phyloP scores from a whole-genome alignment of 1,139 yeast species.

The Blastobotrys capitulatus region DNA sequence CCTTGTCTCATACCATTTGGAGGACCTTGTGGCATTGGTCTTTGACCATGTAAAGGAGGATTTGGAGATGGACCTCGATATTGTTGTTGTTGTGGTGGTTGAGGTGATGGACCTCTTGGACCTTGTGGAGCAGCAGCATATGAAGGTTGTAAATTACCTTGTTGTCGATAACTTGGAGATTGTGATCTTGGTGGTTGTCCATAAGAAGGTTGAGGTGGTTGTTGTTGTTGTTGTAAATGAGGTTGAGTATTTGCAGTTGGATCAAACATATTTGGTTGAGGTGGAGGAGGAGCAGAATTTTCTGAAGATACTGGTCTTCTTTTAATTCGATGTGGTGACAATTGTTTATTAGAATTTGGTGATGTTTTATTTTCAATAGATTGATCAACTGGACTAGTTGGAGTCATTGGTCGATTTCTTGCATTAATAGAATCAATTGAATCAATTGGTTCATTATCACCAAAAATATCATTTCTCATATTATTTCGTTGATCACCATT shows the following conservation, averaged over 20 bases:
- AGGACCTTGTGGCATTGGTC: slow-evolving; percentile 4
- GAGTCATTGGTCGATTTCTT: slow-evolving; percentile 10
- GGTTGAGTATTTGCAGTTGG: slow-evolving; percentile 19
- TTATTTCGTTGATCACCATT: slow-evolving; percentile 7
- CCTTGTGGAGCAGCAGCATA: neutral
- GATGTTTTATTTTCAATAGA: neutral
- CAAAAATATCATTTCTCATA: slow-evolving; percentile 20
- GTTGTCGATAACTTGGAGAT: neutral
- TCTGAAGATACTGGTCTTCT: slow-evolving; percentile 7
- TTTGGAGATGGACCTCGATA: neutral
- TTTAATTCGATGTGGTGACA: slow-evolving; percentile 1
- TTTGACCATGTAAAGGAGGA: neutral
- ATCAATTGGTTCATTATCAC: slow-evolving; percentile 22
- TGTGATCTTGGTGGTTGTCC: neutral
- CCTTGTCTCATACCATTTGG: neutral
- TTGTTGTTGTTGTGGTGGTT: slow-evolving; percentile 7
- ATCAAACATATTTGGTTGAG: slow-evolving; percentile 19
- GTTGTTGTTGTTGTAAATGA: slow-evolving; percentile 3
- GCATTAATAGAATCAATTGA: slow-evolving; percentile 18
- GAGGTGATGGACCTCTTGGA: slow-evolving; percentile 3
- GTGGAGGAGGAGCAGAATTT: neutral
- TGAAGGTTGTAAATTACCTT: neutral
- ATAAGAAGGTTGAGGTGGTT: neutral
- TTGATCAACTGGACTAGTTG: neutral
- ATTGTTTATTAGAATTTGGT: too few species aligned